phyloP scores from a whole-genome alignment of 345 rosid species.

The Citrus mangshanensis region DNA sequence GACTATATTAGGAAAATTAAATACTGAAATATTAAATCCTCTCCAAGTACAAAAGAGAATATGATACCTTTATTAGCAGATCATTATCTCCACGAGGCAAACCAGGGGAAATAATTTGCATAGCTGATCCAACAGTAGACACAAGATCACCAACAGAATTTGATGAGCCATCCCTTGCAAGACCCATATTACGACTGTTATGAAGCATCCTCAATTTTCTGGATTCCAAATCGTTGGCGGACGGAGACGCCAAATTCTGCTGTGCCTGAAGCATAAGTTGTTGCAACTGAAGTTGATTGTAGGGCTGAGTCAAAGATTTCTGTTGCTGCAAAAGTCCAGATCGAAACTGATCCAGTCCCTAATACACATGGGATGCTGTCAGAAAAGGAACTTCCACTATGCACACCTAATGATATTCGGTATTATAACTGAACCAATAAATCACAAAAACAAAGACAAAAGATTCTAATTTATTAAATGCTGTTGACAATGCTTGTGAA shows the following conservation, averaged over 20 bases:
- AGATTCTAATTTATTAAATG: background rate
- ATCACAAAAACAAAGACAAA: background rate
- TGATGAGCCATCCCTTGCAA: constrained; percentile 37
- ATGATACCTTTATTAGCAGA: constrained; percentile 39
- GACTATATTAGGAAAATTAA: constrained; percentile 6
- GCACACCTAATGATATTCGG: background rate
- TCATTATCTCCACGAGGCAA: constrained; percentile 44
- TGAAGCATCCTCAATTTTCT: constrained; percentile 52
- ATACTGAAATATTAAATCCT: background rate
- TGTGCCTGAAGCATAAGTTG: constrained; percentile 55
- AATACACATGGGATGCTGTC: constrained; percentile 4
- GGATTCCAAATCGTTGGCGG: constrained; percentile 47
- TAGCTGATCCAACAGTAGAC: constrained; percentile 38
- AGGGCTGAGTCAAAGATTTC: constrained; percentile 43
- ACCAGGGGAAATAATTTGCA: constrained; percentile 32
- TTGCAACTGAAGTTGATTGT: constrained; percentile 43
- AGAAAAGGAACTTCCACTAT: background rate
- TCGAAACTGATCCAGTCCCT: constrained; percentile 57
- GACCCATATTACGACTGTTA: constrained; percentile 33
- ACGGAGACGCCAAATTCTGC: constrained; percentile 40
- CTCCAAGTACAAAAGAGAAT: constrained; percentile 1
- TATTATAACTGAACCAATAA: background rate
- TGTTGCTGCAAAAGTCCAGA: constrained; percentile 44
- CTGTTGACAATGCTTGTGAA: background rate
- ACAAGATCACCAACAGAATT: constrained; percentile 36